Evolutionary conservation across 306 rosid genomes (phyloP).

Genomic region (Vigna hirtella): DNA sequence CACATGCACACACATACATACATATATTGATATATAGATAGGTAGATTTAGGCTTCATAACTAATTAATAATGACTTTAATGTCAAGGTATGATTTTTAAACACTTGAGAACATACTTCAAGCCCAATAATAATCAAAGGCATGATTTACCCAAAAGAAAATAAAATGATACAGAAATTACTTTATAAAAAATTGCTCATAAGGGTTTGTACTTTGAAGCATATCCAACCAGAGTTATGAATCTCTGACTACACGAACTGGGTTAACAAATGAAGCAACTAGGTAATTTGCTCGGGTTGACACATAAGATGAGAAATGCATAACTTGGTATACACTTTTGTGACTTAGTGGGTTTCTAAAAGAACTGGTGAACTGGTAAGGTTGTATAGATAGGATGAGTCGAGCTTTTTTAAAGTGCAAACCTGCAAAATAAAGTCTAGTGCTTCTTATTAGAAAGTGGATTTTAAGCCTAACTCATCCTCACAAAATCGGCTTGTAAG

Average conservation of each 20-base stretch:
- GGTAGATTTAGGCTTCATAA: slow-evolving; percentile 10
- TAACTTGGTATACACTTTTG: background rate
- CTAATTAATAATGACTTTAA: slow-evolving; percentile 28
- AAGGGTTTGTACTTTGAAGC: slow-evolving; percentile 11
- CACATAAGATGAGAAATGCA: background rate
- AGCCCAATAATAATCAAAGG: slow-evolving; percentile 1
- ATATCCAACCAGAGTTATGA: background rate
- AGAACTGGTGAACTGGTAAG: background rate
- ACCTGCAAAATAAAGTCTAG: background rate
- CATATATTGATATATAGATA: no score
- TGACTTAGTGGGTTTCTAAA: background rate
- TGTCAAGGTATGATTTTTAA: background rate
- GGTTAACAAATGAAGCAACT: background rate
- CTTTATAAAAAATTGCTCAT: background rate
- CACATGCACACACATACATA: no score
- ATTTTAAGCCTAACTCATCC: no score
- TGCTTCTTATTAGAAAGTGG: background rate
- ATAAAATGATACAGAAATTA: slow-evolving; percentile 8
- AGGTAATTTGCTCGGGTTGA: background rate
- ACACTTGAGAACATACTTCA: background rate
- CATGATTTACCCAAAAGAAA: background rate
- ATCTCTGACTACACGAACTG: background rate
- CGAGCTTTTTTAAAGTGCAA: background rate
- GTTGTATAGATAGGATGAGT: background rate
- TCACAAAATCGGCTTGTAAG: no score